phyloP scores from a whole-genome alignment of 2,329 filamentous ascomycete species.

The Fonsecaea multimorphosa region DNA sequence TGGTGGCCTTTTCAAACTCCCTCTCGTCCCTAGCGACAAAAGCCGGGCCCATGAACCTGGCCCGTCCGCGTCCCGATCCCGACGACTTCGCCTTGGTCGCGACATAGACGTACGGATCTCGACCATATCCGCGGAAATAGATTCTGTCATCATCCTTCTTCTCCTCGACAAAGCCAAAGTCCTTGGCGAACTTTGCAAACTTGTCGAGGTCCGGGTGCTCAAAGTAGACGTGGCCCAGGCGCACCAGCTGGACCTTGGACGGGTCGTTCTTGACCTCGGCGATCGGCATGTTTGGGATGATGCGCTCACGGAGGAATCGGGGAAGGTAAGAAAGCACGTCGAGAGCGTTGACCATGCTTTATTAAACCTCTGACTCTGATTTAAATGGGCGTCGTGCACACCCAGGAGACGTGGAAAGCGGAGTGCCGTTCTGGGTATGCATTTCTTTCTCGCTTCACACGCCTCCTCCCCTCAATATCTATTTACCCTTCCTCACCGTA shows the following conservation, averaged over 20 bases:
- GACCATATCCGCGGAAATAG: conserved; percentile 67
- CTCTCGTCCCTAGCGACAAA: conserved; percentile 64
- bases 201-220: conserved; percentile 41
- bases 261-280: conserved; percentile 34
- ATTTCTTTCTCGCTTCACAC: neutral
- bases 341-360: conserved; percentile 10
- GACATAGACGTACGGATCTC: conserved; percentile 65
- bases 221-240: conserved; percentile 43
- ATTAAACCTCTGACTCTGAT: neutral
- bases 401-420: neutral
- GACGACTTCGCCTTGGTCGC: conserved; percentile 57
- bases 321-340: conserved; percentile 30
- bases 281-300: conserved; percentile 33
- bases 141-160: conserved; percentile 48
- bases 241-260: conserved; percentile 38
- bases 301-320: conserved; percentile 31
- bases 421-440: neutral
- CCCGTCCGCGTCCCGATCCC: too few species aligned
- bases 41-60: conserved; percentile 62
- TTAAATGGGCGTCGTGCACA: too few species aligned
- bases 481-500: neutral
- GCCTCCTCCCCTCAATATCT: neutral
- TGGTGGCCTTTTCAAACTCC: conserved; percentile 60
- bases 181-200: conserved; percentile 40
- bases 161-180: conserved; percentile 44